Conservation (phyloP, 148 eudicot genomes). For the Oxyria digyna region DNA sequence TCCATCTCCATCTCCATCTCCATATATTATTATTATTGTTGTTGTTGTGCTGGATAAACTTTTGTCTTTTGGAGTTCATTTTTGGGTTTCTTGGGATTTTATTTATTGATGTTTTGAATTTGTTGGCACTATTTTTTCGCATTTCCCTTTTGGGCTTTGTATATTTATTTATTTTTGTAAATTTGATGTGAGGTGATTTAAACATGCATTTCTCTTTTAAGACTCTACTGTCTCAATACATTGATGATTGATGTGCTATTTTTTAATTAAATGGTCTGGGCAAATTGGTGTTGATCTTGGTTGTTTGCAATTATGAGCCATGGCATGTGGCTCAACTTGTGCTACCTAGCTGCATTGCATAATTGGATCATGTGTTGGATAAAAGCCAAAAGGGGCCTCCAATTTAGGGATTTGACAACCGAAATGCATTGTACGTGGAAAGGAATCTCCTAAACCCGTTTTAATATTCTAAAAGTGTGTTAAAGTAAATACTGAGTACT, state of each 20-base stretch:
- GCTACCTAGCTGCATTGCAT: neutral
- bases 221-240: neutral
- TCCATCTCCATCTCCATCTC: too few relatives aligned
- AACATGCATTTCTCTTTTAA: neutral
- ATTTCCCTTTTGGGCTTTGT: neutral
- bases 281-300: neutral
- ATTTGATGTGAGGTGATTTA: neutral
- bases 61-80: too few relatives aligned
- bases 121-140: neutral
- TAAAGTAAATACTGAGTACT: too few relatives aligned
- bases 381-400: neutral
- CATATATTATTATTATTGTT: too few relatives aligned
- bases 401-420: neutral
- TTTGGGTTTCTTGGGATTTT: neutral
- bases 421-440: neutral
- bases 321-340: constrained; percentile 3
- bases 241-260: neutral
- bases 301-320: constrained; percentile 3
- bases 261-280: neutral
- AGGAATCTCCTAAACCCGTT: too few relatives aligned
- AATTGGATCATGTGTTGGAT: neutral
- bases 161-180: neutral
- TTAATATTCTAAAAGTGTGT: too few relatives aligned
- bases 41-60: too few relatives aligned
- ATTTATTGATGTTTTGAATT: neutral